Conservation (phyloP, 2,329 filamentous ascomycete genomes). For the Penicillium capsulatum region DNA sequence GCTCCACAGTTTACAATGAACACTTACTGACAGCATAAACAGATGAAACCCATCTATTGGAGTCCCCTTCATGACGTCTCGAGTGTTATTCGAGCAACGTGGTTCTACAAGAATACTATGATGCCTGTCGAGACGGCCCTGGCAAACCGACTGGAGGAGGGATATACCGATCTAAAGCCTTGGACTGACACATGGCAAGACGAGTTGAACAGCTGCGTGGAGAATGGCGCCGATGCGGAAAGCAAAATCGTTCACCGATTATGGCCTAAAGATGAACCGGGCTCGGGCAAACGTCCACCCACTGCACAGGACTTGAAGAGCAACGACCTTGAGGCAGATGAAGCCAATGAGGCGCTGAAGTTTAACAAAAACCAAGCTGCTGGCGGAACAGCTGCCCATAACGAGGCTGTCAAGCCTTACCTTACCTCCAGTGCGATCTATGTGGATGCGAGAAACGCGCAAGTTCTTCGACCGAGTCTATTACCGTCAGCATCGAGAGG, state of each 20-base stretch:
- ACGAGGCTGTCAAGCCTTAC: constrained; percentile 56
- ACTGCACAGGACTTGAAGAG: constrained; percentile 38
- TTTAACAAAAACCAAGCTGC: constrained; percentile 42
- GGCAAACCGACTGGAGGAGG: constrained; percentile 88
- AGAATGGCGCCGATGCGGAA: constrained; percentile 84
- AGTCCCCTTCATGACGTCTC: constrained; percentile 86
- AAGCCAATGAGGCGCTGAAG: constrained; percentile 4
- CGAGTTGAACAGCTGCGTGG: constrained; percentile 82
- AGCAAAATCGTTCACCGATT: constrained; percentile 81
- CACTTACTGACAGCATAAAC: no score
- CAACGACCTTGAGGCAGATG: constrained; percentile 20
- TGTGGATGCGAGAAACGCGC: constrained; percentile 70
- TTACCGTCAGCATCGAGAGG: constrained; percentile 82
- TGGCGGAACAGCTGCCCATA: constrained; percentile 39
- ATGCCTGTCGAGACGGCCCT: constrained; percentile 77
- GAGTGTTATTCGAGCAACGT: constrained; percentile 77
- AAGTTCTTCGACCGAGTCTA: constrained; percentile 78
- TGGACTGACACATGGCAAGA: constrained; percentile 93
- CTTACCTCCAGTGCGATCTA: constrained; percentile 80
- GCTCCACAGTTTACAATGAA: not conserved
- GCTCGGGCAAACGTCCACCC: constrained; percentile 33
- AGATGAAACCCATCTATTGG: constrained; percentile 98
- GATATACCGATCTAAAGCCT: constrained; percentile 77
- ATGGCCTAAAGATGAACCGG: constrained; percentile 62
- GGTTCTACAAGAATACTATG: constrained; percentile 98